A percentile compares a stretch with the other conserved stretches of the same genome.
Conservation (phyloP, 164 flowering plant genomes). For the Nelumbo lutea region DNA sequence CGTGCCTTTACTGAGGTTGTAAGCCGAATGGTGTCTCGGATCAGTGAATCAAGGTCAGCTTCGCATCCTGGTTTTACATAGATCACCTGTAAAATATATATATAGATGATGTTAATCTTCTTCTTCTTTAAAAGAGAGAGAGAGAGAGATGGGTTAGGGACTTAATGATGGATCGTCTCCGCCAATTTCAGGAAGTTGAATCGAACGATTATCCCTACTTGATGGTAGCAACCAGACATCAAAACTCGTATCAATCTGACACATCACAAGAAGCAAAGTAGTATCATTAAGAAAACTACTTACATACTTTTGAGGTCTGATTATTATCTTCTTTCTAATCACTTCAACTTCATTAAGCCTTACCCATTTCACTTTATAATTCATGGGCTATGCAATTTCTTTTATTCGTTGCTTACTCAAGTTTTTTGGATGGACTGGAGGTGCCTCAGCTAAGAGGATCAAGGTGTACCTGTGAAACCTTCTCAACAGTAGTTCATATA, state of each 20-base stretch:
- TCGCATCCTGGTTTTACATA: constrained; percentile 80
- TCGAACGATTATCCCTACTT: constrained; percentile 27
- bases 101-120: constrained; percentile 6
- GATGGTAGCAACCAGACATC: constrained; percentile 72
- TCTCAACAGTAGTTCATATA: no score
- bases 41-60: constrained; percentile 70
- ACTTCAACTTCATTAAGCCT: no score
- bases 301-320: no score
- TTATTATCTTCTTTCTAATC: no score
- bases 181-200: constrained; percentile 54
- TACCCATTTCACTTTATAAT: no score
- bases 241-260: constrained; percentile 66
- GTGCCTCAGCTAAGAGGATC: no score
- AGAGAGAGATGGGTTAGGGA: constrained; percentile 14
- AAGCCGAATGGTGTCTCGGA: constrained; percentile 76
- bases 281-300: no score
- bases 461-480: no score
- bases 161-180: constrained; percentile 87
- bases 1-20: constrained; percentile 52
- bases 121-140: background rate
- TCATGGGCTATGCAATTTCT: no score
- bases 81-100: constrained; percentile 50
- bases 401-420: no score
- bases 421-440: no score
- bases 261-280: background rate